Conservation (phyloP, 1,284 basidiomycete species). For the Sporisorium exsertum region DNA sequence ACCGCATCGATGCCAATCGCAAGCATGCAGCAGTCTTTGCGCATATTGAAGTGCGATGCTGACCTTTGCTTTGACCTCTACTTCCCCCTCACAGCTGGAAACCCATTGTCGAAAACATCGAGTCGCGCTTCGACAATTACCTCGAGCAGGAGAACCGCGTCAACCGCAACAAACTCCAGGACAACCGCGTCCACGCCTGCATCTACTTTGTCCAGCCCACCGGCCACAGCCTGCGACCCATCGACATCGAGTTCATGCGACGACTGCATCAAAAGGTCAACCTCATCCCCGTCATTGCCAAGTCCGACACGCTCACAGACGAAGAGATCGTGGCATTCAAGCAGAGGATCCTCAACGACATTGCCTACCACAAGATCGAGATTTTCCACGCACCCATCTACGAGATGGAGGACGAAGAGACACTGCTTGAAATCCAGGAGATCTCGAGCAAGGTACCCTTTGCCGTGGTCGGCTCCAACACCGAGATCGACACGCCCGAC, state of each 20-base stretch:
- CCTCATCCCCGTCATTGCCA: conserved; percentile 68
- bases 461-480: conserved; percentile 67
- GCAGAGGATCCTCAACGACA: conserved; percentile 66
- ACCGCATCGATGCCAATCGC: not conserved
- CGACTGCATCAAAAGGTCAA: conserved; percentile 67
- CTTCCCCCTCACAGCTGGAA: conserved; percentile 56
- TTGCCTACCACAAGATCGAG: conserved; percentile 67
- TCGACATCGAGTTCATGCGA: conserved; percentile 69
- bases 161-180: conserved; percentile 66
- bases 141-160: conserved; percentile 69
- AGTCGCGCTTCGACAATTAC: conserved; percentile 67
- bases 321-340: conserved; percentile 65
- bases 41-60: not conserved
- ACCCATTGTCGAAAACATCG: conserved; percentile 68
- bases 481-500: conserved; percentile 66
- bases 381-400: conserved; percentile 66
- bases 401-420: conserved; percentile 67
- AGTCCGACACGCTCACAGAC: conserved; percentile 67
- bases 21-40: not conserved
- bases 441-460: conserved; percentile 67
- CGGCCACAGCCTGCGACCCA: conserved; percentile 65
- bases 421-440: conserved; percentile 66
- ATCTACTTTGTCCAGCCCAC: conserved; percentile 69
- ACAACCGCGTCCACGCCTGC: conserved; percentile 69
- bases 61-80: not conserved